Conservation (phyloP, 495 filamentous ascomycete species). For the Podospora conica region DNA sequence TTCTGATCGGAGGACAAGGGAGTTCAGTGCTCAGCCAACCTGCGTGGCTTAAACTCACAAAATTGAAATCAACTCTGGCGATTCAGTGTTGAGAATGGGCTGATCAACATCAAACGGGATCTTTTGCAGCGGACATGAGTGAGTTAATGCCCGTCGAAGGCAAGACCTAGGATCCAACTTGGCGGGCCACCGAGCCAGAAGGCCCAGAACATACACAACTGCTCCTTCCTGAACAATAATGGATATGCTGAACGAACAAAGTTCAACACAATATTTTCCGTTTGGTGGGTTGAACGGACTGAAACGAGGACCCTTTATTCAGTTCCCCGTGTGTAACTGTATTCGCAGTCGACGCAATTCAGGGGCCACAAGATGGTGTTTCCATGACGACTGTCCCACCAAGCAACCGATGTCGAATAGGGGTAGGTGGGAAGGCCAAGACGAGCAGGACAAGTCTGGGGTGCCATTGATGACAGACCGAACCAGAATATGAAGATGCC, state of each 20-base stretch:
- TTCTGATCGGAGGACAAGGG: not conserved
- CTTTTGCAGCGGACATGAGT: not conserved
- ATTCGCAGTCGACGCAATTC: not conserved
- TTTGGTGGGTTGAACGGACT: not conserved
- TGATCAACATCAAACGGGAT: not conserved
- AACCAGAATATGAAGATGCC: not conserved
- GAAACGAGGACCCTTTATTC: not conserved
- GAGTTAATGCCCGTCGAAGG: not conserved
- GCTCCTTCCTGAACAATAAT: too few relatives aligned
- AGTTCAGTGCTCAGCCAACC: not conserved
- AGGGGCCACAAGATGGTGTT: not conserved
- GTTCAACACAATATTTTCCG: not conserved
- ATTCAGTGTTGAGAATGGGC: not conserved
- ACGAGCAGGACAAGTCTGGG: not conserved
- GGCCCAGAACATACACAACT: not conserved
- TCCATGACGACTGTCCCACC: not conserved
- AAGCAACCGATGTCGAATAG: not conserved
- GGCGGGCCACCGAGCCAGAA: not conserved
- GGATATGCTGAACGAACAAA: too few relatives aligned
- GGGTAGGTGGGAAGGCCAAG: not conserved
- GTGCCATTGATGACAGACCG: not conserved
- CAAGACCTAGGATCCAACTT: not conserved
- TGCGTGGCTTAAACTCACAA: not conserved
- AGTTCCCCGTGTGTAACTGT: not conserved
- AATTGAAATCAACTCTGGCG: not conserved